Conservation (phyloP, 192 early-diverging fungal genomes). For the Helicostylum pulchrum region DNA sequence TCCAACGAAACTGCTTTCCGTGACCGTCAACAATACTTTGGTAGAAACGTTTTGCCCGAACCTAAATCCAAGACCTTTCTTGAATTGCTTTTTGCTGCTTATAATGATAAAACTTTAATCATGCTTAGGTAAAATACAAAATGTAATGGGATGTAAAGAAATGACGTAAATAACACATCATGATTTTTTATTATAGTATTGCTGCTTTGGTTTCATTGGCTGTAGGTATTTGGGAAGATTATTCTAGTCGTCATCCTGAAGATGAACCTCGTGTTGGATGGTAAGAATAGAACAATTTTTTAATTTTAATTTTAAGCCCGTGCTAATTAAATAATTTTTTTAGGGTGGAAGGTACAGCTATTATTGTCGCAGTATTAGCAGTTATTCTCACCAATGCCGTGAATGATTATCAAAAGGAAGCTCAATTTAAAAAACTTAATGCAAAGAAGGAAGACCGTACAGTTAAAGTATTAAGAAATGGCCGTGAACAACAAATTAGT, state of each 20-base stretch:
- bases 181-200: constrained; percentile 37
- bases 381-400: constrained; percentile 89
- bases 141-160: neutral
- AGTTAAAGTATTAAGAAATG: constrained; percentile 74
- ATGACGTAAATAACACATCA: neutral
- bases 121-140: constrained; percentile 19
- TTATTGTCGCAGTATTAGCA: constrained; percentile 78
- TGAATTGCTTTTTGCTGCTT: constrained; percentile 55
- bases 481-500: constrained; percentile 70
- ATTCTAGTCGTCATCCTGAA: constrained; percentile 56
- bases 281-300: constrained; percentile 37
- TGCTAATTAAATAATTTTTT: neutral
- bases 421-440: constrained; percentile 84
- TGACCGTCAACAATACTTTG: constrained; percentile 40
- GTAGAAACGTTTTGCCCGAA: constrained; percentile 54
- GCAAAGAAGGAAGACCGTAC: constrained; percentile 80
- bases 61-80: constrained; percentile 50
- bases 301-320: neutral
- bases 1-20: constrained; percentile 34
- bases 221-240: constrained; percentile 85
- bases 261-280: constrained; percentile 77
- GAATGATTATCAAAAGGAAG: constrained; percentile 89
- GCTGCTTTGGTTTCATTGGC: constrained; percentile 81
- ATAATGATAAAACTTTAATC: constrained; percentile 67
- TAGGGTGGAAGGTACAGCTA: constrained; percentile 68